These are phyloP conservation scores for Talaromyces amestolkiae DNA, from an alignment of 2,329 filamentous ascomycete species.

Conservation along the genomic window DNA sequence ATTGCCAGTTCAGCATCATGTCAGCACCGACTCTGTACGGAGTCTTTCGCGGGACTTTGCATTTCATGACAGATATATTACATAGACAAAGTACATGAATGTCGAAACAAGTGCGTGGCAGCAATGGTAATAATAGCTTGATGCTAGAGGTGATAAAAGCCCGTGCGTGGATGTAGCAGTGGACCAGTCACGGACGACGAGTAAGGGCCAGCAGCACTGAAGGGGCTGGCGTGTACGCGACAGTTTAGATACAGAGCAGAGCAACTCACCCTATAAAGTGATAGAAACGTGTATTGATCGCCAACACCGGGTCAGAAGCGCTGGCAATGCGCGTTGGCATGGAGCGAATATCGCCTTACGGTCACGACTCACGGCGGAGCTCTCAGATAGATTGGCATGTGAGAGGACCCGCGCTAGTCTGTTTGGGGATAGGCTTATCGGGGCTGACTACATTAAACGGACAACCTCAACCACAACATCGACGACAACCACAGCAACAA, in stretches of 20 bases:
- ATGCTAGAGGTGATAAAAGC: conserved; percentile 21
- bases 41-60: not conserved
- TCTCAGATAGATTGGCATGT: not conserved
- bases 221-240: not conserved
- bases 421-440: not conserved
- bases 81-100: not conserved
- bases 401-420: conserved; percentile 8
- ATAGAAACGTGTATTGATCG: not conserved
- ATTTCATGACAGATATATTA: not conserved
- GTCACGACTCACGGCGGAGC: conserved; percentile 8
- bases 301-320: conserved; percentile 1
- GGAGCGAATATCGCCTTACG: not conserved
- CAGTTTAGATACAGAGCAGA: not conserved
- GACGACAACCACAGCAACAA: not conserved
- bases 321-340: conserved; percentile 2
- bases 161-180: conserved; percentile 41
- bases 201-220: not conserved
- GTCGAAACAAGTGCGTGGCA: conserved; percentile 40
- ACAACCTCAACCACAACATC: not conserved
- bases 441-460: not conserved
- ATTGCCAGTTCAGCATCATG: conserved; percentile 9
- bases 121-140: conserved; percentile 28
- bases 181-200: conserved; percentile 9
- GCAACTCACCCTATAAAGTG: conserved; percentile 1
- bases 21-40: conserved; percentile 11